Evolutionary conservation across 164 flowering plant species (phyloP).

Genomic region (Litsea cubeba): DNA sequence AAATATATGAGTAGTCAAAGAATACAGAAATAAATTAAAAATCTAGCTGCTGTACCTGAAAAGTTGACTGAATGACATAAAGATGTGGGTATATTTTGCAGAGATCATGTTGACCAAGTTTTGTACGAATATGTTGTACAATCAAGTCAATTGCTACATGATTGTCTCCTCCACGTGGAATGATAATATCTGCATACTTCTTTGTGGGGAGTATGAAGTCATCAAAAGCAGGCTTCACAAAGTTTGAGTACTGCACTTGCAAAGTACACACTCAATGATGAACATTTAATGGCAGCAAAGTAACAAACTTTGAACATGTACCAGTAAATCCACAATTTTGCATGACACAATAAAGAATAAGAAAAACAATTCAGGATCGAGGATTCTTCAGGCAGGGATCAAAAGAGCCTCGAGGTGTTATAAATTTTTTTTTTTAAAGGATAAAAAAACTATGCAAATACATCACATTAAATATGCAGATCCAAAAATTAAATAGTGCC

Average conservation of each 20-base stretch:
- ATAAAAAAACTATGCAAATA: neutral
- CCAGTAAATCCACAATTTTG: no score
- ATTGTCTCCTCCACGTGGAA: constrained; percentile 98
- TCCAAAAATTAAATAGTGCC: neutral
- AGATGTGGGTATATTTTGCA: constrained; percentile 96
- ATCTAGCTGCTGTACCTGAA: constrained; percentile 59
- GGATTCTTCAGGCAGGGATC: neutral
- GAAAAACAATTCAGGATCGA: neutral
- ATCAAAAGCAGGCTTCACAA: constrained; percentile 99
- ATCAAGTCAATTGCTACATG: constrained; percentile 95
- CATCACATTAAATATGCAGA: neutral
- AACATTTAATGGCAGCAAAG: neutral
- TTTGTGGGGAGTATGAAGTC: constrained; percentile 98
- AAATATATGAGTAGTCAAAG: neutral
- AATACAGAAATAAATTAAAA: neutral
- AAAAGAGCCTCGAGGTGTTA: neutral
- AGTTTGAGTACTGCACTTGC: constrained; percentile 83
- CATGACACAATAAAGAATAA: no score
- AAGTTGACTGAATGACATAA: constrained; percentile 90
- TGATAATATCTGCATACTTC: constrained; percentile 95
- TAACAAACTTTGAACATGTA: neutral
- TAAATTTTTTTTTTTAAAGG: neutral
- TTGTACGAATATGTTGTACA: constrained; percentile 94
- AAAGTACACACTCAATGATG: constrained; percentile 3
- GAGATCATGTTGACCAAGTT: constrained; percentile 97